Conservation (phyloP, 495 filamentous ascomycete genomes). For the Chaetomium cochliodes region DNA sequence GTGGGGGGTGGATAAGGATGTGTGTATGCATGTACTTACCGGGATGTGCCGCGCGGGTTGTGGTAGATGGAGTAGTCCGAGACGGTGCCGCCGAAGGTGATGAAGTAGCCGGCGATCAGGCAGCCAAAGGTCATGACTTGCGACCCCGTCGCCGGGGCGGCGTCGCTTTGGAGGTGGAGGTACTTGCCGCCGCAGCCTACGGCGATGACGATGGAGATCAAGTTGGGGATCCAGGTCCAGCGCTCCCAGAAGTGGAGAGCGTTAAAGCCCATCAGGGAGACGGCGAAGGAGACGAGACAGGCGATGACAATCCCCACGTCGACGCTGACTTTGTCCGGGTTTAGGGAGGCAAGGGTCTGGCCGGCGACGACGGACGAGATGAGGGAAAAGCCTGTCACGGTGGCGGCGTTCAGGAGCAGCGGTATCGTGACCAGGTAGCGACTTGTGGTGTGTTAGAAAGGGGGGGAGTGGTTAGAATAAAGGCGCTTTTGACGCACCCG, state of each 20-base stretch:
- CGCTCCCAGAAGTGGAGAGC: slow-evolving; percentile 55
- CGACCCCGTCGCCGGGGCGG: slow-evolving; percentile 27
- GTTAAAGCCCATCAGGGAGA: slow-evolving; percentile 53
- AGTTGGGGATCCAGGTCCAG: slow-evolving; percentile 56
- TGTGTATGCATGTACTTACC: slow-evolving; percentile 34
- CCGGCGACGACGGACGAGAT: slow-evolving; percentile 44
- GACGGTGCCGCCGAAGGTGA: slow-evolving; percentile 45
- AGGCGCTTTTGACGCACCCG: slow-evolving; percentile 35
- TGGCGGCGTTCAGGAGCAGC: slow-evolving; percentile 44
- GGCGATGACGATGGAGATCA: slow-evolving; percentile 50
- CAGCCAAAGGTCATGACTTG: slow-evolving; percentile 37
- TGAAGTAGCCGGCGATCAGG: slow-evolving; percentile 45
- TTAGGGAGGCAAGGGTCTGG: slow-evolving; percentile 47
- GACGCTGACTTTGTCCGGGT: slow-evolving; percentile 47
- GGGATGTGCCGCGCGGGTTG: slow-evolving; percentile 36
- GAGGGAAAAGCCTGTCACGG: slow-evolving; percentile 46
- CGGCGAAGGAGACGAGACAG: slow-evolving; percentile 47
- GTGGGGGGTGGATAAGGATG: background rate
- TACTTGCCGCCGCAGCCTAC: slow-evolving; percentile 50
- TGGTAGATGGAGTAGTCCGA: slow-evolving; percentile 48
- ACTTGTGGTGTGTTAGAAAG: slow-evolving; percentile 14
- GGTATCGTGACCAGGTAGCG: slow-evolving; percentile 42
- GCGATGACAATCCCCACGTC: slow-evolving; percentile 53
- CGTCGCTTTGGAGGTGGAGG: slow-evolving; percentile 38
- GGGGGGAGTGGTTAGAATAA: background rate